phyloP scores from a whole-genome alignment of 345 rosid genomes.

The Camelina hispida region DNA sequence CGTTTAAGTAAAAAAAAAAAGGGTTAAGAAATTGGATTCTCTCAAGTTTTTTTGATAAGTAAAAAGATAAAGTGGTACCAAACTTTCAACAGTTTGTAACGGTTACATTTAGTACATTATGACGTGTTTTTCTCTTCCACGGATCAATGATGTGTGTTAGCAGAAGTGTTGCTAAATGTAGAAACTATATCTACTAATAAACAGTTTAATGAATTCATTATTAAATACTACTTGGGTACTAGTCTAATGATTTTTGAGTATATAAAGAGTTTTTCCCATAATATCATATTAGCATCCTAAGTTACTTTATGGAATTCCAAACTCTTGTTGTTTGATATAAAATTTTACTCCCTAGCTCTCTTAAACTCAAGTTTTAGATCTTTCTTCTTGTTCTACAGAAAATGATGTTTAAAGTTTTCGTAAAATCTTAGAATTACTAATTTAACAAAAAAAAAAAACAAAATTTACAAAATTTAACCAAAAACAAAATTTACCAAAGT shows the following conservation, averaged over 20 bases:
- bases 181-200: not conserved
- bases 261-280: not conserved
- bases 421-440: too few relatives aligned
- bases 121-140: not conserved
- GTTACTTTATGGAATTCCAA: not conserved
- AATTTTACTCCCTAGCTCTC: too few relatives aligned
- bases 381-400: too few relatives aligned
- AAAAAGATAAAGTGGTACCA: not conserved
- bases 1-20: too few relatives aligned
- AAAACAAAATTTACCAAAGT: too few relatives aligned
- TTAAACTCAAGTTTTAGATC: too few relatives aligned
- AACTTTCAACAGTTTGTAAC: not conserved
- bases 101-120: not conserved
- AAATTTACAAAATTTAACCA: too few relatives aligned
- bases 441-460: too few relatives aligned
- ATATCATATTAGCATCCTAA: not conserved
- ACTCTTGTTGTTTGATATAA: not conserved
- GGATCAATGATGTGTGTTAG: not conserved
- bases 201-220: not conserved
- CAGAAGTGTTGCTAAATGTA: not conserved
- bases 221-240: not conserved
- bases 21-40: too few relatives aligned
- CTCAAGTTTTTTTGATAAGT: not conserved
- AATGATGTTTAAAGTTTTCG: too few relatives aligned
- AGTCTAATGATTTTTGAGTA: not conserved